Evolutionary conservation across 2,329 filamentous ascomycete genomes (phyloP).

Genomic region (Mollisiaceae sp.): DNA sequence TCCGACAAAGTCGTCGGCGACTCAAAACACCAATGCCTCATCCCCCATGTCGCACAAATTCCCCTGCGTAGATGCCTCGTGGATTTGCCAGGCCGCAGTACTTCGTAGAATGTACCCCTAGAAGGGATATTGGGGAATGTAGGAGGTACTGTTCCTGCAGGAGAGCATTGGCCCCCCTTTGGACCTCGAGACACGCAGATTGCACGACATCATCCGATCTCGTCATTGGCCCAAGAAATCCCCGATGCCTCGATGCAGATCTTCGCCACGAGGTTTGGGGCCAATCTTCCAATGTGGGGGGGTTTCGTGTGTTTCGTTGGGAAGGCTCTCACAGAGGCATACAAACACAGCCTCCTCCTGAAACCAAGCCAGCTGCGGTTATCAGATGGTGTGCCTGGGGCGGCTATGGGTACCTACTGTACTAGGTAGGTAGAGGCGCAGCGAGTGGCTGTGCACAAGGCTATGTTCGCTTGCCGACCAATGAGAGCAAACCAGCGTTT

Average conservation of each 20-base stretch:
- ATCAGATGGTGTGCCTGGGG: neutral
- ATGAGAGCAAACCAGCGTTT: neutral
- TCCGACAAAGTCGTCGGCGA: constrained; percentile 1
- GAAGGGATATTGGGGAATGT: neutral
- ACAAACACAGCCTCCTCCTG: neutral
- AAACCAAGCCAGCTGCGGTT: neutral
- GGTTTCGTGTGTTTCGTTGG: neutral
- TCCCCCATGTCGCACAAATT: neutral
- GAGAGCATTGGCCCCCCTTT: neutral
- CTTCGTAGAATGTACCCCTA: neutral
- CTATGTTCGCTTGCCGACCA: constrained; percentile 4
- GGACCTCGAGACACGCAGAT: neutral
- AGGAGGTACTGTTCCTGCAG: neutral
- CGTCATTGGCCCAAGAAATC: neutral
- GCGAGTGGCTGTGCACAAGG: neutral
- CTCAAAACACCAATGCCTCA: neutral
- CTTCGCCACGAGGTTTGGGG: neutral
- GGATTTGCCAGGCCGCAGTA: constrained; percentile 1
- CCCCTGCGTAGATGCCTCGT: constrained; percentile 1
- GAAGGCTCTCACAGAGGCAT: neutral
- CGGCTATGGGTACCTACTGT: too few species aligned
- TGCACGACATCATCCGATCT: neutral
- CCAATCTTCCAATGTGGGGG: neutral
- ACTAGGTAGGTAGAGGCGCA: too few species aligned
- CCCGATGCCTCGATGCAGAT: neutral